These are phyloP conservation scores for Ogataea pilisensis DNA, from an alignment of 805 yeast species.

Conservation along the genomic window DNA sequence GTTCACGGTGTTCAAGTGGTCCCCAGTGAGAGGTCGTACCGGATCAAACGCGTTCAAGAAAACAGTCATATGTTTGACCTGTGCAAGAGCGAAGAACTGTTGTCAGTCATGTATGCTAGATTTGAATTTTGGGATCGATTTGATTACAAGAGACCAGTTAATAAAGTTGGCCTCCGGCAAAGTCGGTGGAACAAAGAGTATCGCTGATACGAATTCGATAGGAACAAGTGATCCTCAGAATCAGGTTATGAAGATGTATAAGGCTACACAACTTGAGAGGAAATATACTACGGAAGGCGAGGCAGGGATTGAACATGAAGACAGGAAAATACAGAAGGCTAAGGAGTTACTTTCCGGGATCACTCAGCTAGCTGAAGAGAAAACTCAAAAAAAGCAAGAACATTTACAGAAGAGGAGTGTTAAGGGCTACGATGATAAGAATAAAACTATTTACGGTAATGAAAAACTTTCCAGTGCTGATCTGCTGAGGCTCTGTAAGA, in stretches of 20 bases:
- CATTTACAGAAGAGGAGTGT: conserved; percentile 3
- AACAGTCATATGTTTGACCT: conserved; percentile 72
- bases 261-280: conserved; percentile 44
- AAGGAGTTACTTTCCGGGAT: conserved; percentile 48
- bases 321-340: conserved; percentile 33
- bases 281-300: conserved; percentile 27
- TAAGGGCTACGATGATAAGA: conserved; percentile 4
- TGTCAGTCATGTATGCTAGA: conserved; percentile 90
- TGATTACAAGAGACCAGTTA: conserved; percentile 76
- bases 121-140: conserved; percentile 73
- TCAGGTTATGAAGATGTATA: conserved; percentile 46
- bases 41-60: conserved; percentile 39
- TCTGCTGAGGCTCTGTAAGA: conserved; percentile 47
- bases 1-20: conserved; percentile 79
- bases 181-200: conserved; percentile 29
- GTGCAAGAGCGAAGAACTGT: conserved; percentile 75
- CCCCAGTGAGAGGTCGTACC: conserved; percentile 34
- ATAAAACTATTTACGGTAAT: too few species aligned
- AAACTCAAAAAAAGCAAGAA: conserved; percentile 1
- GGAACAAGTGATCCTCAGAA: conserved; percentile 33
- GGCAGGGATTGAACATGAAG: conserved; percentile 20
- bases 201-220: conserved; percentile 7
- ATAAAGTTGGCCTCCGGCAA: conserved; percentile 63
- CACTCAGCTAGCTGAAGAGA: conserved; percentile 28
- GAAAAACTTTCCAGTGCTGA: conserved; percentile 34